Evolutionary conservation across 2,329 filamentous ascomycete genomes (phyloP).

Genomic region (Lachnellula cervina): DNA sequence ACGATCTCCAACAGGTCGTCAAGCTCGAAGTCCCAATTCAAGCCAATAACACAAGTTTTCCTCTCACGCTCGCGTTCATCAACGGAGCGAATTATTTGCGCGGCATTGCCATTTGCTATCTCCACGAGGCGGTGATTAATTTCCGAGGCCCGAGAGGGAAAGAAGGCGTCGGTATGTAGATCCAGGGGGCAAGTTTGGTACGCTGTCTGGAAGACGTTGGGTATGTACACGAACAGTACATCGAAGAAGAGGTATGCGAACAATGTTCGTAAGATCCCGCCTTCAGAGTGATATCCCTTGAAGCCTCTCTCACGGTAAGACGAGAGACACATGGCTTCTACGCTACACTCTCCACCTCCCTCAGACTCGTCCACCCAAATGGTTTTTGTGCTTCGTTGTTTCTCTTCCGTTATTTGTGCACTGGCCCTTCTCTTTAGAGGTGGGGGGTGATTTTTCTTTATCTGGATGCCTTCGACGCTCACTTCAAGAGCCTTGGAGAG

Average conservation of each 20-base stretch:
- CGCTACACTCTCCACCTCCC: constrained; percentile 68
- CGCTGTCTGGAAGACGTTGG: constrained; percentile 93
- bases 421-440: constrained; percentile 18
- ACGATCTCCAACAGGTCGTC: constrained; percentile 76
- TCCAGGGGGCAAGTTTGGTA: constrained; percentile 94
- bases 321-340: constrained; percentile 91
- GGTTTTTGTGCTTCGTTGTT: constrained; percentile 60
- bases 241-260: constrained; percentile 91
- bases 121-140: constrained; percentile 83
- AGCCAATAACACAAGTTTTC: constrained; percentile 80
- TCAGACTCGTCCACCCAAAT: constrained; percentile 80
- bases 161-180: constrained; percentile 90
- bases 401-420: constrained; percentile 17
- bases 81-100: constrained; percentile 60
- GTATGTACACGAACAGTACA: constrained; percentile 85
- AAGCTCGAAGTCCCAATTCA: constrained; percentile 84
- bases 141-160: constrained; percentile 75
- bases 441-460: constrained; percentile 54
- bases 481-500: constrained; percentile 73
- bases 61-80: constrained; percentile 64
- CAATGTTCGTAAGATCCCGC: constrained; percentile 85
- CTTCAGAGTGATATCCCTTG: constrained; percentile 93
- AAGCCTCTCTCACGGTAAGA: constrained; percentile 76
- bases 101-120: constrained; percentile 77
- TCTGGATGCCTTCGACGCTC: constrained; percentile 69